Percentiles rank a stretch among this genome's conserved stretches.
Conservation (phyloP, 306 rosid genomes). For the Luffa acutangula region DNA sequence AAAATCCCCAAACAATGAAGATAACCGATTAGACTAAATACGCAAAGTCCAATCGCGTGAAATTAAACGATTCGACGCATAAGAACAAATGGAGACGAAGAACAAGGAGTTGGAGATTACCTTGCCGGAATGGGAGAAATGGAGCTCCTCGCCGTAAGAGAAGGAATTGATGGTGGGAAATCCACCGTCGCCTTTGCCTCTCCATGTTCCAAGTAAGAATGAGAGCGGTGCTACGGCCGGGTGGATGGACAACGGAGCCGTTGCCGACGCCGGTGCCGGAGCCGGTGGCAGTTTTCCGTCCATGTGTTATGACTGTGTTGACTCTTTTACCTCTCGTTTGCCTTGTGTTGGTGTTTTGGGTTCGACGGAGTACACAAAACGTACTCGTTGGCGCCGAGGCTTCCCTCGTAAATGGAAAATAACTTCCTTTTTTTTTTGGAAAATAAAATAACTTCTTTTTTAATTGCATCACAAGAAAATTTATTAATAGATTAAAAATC, state of each 20-base stretch:
- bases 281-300: not conserved
- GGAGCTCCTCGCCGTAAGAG: conserved; percentile 65
- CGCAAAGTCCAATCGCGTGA: not conserved
- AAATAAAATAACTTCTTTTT: too few species aligned
- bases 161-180: conserved; percentile 74
- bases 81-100: not conserved
- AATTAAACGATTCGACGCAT: not conserved
- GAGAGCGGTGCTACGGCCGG: conserved; percentile 58
- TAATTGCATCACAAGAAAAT: too few species aligned
- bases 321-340: not conserved
- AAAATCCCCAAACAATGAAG: conserved; percentile 6
- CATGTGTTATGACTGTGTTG: not conserved
- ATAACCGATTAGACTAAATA: not conserved
- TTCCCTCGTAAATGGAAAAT: not conserved
- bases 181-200: conserved; percentile 77
- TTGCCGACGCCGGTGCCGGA: not conserved
- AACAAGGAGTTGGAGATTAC: conserved; percentile 10
- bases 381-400: not conserved
- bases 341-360: not conserved
- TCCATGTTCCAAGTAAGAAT: conserved; percentile 66
- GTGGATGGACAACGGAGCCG: conserved; percentile 16
- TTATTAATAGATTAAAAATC: too few species aligned
- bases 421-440: too few species aligned
- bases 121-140: conserved; percentile 67
- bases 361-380: not conserved